Base-by-base conservation (phyloP, 1,284 basidiomycete genomes). In the Apiotrichum mycotoxinovorans region DNA sequence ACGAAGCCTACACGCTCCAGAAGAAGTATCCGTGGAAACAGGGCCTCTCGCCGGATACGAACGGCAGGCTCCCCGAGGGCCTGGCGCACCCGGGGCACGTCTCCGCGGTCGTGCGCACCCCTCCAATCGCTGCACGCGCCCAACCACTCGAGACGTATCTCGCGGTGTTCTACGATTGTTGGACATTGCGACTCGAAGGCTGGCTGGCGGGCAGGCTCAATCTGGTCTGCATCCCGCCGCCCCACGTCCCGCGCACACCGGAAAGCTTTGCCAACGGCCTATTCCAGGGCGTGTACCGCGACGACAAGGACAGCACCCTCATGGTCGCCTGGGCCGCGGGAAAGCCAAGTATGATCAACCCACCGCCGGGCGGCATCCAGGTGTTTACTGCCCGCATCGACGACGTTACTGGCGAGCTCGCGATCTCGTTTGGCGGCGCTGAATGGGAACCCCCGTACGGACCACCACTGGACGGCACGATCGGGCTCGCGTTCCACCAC, bases 301-400 rank as follows among this genome's bases (percentile, higher is more conserved):
- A 46, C 22, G 17, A 14, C 15, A 8, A 38, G 20, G 26, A 17
- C 17, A 26, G 40, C 22, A 18, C 27, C 4, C 37, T 33, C 15
- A 49, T 49, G 52, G 52, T 54, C 30, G 47, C 18, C 9, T 53
- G 52, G 52, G n/a, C 18, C 40, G 40, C 40, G 1, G 18, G 18
- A 4, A n/a, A n/a, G 8, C 18, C n/a, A 10, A 22, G 22, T 9
- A n/a, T 20, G 18, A 20, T 9, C 40, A 22, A 41, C 18, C 40
- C 40, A 20, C 11, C 34, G 37, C 27, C 45, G n/a, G 5, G n/a
- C 9, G 52, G 52, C 37, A 40, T 38, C 10, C 52, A 54, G 30
- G 20, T 54, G 14, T 38, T 54, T 40, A 22, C 43, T 7, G 30
- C 27, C 3, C 5, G 17, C 4, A 22, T 22, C 18, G 18, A 20